Percentiles rank a stretch among this genome's conserved stretches.
Conservation (phyloP, 2,329 filamentous ascomycete genomes). For the Arthrobotrys iridis region DNA sequence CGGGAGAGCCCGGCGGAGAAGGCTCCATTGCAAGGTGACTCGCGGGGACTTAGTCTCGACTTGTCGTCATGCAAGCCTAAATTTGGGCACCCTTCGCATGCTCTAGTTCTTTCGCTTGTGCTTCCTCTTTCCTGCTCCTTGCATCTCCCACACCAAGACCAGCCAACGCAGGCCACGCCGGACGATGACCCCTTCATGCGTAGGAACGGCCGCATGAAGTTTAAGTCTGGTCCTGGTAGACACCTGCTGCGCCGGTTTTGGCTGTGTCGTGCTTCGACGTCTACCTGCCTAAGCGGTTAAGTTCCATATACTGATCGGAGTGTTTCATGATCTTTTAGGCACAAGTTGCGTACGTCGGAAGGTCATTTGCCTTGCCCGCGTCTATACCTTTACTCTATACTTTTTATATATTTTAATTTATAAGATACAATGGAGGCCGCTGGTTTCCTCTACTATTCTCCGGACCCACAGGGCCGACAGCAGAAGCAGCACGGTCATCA, state of each 20-base stretch:
- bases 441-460: constrained; percentile 59
- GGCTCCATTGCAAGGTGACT: constrained; percentile 26
- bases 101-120: constrained; percentile 46
- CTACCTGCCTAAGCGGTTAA: constrained; percentile 50
- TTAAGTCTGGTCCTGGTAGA: constrained; percentile 27
- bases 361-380: constrained; percentile 35
- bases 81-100: constrained; percentile 47
- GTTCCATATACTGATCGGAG: constrained; percentile 53
- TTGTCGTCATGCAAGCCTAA: constrained; percentile 54
- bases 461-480: constrained; percentile 57
- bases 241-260: constrained; percentile 40
- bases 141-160: constrained; percentile 33
- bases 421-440: constrained; percentile 52
- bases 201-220: constrained; percentile 45
- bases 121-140: constrained; percentile 48
- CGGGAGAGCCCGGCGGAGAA: constrained; percentile 47
- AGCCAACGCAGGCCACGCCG: constrained; percentile 27
- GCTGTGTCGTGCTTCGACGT: constrained; percentile 29
- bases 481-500: constrained; percentile 57
- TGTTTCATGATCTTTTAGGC: constrained; percentile 54
- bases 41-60: constrained; percentile 33
- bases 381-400: constrained; percentile 14
- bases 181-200: constrained; percentile 31
- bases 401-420: constrained; percentile 47
- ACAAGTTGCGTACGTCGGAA: constrained; percentile 49